Evolutionary conservation across 768 basidiomycete genomes (phyloP).

Genomic region (Pulveroboletus sp.): DNA sequence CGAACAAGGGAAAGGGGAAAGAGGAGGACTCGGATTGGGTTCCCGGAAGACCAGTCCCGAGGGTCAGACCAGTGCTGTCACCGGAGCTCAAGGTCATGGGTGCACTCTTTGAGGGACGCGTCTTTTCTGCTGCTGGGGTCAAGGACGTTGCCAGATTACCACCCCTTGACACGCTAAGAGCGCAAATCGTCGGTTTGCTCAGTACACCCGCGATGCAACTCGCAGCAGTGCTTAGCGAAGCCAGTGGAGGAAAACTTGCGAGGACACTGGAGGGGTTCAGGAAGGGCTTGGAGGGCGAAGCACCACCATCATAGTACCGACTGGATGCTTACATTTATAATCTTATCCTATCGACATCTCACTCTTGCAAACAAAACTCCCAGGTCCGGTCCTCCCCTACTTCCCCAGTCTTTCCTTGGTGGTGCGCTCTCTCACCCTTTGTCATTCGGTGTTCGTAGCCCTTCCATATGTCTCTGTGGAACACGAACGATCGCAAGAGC

Average conservation of each 20-base stretch:
- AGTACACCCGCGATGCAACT: conserved; percentile 73
- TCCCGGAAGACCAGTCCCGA: conserved; percentile 69
- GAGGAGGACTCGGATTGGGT: conserved; percentile 60
- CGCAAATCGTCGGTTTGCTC: conserved; percentile 83
- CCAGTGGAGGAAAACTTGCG: conserved; percentile 64
- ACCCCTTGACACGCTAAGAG: conserved; percentile 69
- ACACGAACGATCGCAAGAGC: conserved; percentile 76
- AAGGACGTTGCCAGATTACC: conserved; percentile 71
- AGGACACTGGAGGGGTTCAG: conserved; percentile 76
- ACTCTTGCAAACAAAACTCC: conserved; percentile 67
- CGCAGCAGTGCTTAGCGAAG: conserved; percentile 65
- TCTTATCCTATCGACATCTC: conserved; percentile 3
- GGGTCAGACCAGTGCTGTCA: conserved; percentile 47
- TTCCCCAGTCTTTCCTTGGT: conserved; percentile 63
- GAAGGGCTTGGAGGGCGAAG: conserved; percentile 56
- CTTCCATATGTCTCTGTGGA: conserved; percentile 66
- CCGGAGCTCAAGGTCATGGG: conserved; percentile 76
- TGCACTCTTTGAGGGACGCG: conserved; percentile 73
- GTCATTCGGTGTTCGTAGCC: conserved; percentile 96
- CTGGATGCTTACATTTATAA: conserved; percentile 7
- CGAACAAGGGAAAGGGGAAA: conserved; percentile 41
- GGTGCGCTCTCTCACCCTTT: conserved; percentile 74
- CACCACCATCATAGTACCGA: conserved; percentile 20
- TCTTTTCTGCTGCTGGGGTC: conserved; percentile 60
- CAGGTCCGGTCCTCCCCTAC: conserved; percentile 83